Conservation (phyloP, 1,284 basidiomycete species). For the Schizophyllum commune region DNA sequence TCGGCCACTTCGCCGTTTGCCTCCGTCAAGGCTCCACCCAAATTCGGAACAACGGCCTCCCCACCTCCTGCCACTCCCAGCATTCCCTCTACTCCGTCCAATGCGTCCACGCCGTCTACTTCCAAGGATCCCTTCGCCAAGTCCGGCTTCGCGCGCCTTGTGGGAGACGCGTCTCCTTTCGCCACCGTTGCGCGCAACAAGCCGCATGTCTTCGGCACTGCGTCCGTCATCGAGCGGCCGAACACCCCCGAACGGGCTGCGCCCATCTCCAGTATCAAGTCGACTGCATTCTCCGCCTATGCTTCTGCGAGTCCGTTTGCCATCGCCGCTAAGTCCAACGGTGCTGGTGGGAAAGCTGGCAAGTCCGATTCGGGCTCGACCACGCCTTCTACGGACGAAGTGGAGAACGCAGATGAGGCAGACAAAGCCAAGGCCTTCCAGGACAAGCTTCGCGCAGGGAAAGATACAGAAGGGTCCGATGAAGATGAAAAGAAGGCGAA, state of each 20-base stretch:
- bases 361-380: constrained; percentile 15
- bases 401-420: constrained; percentile 33
- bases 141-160: constrained; percentile 17
- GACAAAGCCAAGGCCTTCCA: constrained; percentile 41
- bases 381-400: constrained; percentile 20
- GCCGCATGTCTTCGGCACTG: constrained; percentile 37
- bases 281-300: constrained; percentile 52
- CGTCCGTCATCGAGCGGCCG: constrained; percentile 33
- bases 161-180: constrained; percentile 47
- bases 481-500: constrained; percentile 42
- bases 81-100: constrained; percentile 16
- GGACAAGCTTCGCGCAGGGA: constrained; percentile 52
- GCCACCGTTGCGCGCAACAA: constrained; percentile 38
- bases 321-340: constrained; percentile 42
- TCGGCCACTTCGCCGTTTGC: constrained; percentile 64
- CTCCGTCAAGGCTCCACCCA: constrained; percentile 53
- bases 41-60: constrained; percentile 28
- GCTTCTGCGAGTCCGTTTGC: constrained; percentile 40
- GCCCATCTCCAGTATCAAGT: constrained; percentile 27
- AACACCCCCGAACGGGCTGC: constrained; percentile 42
- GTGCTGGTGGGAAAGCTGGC: constrained; percentile 26
- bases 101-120: constrained; percentile 22
- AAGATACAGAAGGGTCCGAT: constrained; percentile 25
- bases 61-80: constrained; percentile 15
- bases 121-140: constrained; percentile 12